phyloP scores from a whole-genome alignment of 768 basidiomycete genomes.

The Naganishia friedmannii region DNA sequence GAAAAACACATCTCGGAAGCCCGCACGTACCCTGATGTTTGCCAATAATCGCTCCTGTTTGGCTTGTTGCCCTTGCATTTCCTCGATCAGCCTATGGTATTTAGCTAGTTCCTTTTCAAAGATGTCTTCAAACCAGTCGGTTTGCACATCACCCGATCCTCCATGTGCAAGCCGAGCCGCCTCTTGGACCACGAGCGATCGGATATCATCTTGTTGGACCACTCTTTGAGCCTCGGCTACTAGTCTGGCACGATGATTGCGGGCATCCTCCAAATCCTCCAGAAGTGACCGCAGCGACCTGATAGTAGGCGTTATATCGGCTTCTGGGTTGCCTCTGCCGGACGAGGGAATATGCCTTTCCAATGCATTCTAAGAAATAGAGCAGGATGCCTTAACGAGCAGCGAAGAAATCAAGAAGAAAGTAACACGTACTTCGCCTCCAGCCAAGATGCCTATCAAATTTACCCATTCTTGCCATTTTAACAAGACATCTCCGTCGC shows the following conservation, averaged over 20 bases:
- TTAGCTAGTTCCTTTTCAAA: slow-evolving; percentile 74
- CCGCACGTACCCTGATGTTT: slow-evolving; percentile 63
- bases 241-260: slow-evolving; percentile 61
- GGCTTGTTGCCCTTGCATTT: slow-evolving; percentile 61
- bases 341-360: slow-evolving; percentile 51
- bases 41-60: slow-evolving; percentile 67
- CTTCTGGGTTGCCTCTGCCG: slow-evolving; percentile 53
- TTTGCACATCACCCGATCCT: slow-evolving; percentile 61
- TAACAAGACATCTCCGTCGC: slow-evolving; percentile 70
- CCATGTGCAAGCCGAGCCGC: slow-evolving; percentile 65
- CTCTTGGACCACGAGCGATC: slow-evolving; percentile 63
- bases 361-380: slow-evolving; percentile 25
- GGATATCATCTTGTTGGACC: slow-evolving; percentile 70
- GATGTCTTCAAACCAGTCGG: slow-evolving; percentile 83
- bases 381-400: neutral
- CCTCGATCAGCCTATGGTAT: slow-evolving; percentile 65
- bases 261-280: slow-evolving; percentile 75
- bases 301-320: slow-evolving; percentile 41
- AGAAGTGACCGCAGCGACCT: slow-evolving; percentile 56
- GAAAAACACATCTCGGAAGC: neutral
- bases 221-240: slow-evolving; percentile 65
- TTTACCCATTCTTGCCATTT: slow-evolving; percentile 90
- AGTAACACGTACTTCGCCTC: slow-evolving; percentile 59
- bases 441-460: slow-evolving; percentile 66
- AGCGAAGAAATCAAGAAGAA: neutral